A percentile compares a stretch with the other conserved stretches of the same genome.
Evolutionary conservation across 805 yeast genomes (phyloP).

Genomic region (Ogataea degrootiae): DNA sequence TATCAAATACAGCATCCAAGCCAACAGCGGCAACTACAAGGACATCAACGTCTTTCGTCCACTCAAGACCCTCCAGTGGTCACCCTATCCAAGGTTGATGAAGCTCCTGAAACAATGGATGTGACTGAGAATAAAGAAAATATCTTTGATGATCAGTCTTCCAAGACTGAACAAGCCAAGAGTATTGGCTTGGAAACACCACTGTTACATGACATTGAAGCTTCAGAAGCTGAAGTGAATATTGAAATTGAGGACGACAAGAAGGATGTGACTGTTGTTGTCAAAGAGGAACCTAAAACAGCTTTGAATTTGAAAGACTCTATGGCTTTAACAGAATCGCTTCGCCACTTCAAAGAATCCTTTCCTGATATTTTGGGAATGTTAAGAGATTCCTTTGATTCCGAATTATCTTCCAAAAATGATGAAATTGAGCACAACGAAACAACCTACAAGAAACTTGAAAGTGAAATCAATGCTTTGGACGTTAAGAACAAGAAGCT

Average conservation of each 20-base stretch:
- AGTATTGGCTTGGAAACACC: background rate
- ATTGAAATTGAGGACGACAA: background rate
- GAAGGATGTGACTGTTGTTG: background rate
- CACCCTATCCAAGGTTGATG: background rate
- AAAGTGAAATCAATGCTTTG: slow-evolving; percentile 33
- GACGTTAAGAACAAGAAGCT: slow-evolving; percentile 15
- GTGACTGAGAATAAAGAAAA: slow-evolving; percentile 48
- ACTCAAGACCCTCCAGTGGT: background rate
- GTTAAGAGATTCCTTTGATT: slow-evolving; percentile 20
- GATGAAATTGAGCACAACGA: slow-evolving; percentile 47
- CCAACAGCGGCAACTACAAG: background rate
- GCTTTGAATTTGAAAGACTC: background rate
- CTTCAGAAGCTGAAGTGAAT: slow-evolving; percentile 3
- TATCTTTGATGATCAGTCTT: slow-evolving; percentile 31
- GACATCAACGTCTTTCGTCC: background rate
- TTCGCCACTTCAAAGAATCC: slow-evolving; percentile 15
- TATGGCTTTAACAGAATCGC: slow-evolving; percentile 6
- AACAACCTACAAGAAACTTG: slow-evolving; percentile 36
- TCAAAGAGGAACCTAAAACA: slow-evolving; percentile 1
- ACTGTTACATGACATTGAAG: background rate
- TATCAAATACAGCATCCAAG: too few relatives aligned
- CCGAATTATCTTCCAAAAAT: slow-evolving; percentile 39
- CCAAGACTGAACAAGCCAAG: background rate
- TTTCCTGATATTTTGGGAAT: slow-evolving; percentile 19
- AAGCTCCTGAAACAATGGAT: slow-evolving; percentile 21